Conservation (phyloP, 108 stramenopile species). For the Pseudonitzschia delicatissima region DNA sequence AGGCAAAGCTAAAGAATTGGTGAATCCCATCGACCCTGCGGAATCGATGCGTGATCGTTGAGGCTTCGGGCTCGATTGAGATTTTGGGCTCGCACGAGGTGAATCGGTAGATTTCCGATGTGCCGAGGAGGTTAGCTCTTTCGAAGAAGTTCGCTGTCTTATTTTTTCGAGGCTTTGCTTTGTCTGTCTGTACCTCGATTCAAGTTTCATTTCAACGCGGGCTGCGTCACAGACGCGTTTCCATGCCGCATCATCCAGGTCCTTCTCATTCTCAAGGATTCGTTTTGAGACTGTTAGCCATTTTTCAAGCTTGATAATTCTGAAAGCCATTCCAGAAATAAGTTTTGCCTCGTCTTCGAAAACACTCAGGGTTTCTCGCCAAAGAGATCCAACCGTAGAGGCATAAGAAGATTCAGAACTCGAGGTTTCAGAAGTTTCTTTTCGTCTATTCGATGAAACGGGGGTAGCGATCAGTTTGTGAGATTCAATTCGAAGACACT, state of each 20-base stretch:
- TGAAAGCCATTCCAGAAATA: constrained; percentile 29
- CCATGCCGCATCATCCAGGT: constrained; percentile 61
- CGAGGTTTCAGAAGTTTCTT: background rate
- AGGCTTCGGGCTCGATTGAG: too few species aligned
- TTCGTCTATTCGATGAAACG: background rate
- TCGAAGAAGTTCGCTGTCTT: constrained; percentile 48
- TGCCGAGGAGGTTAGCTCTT: constrained; percentile 15
- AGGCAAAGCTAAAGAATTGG: background rate
- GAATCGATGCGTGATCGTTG: constrained; percentile 3
- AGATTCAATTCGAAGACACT: too few species aligned
- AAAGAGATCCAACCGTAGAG: constrained; percentile 24
- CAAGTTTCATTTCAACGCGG: constrained; percentile 50
- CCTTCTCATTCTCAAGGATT: constrained; percentile 42
- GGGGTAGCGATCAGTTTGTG: too few species aligned
- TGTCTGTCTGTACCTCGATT: constrained; percentile 47
- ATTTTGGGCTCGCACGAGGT: background rate
- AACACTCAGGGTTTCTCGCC: constrained; percentile 34
- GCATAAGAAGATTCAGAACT: background rate
- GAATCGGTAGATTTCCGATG: background rate
- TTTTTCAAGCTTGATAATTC: constrained; percentile 37
- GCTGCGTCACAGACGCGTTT: constrained; percentile 73
- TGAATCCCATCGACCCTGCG: background rate
- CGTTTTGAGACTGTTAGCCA: constrained; percentile 38
- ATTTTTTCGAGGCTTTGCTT: constrained; percentile 38
- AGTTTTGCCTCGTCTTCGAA: constrained; percentile 41